Conservation (phyloP, 2,329 filamentous ascomycete species). For the Lecanicillium sp. region DNA sequence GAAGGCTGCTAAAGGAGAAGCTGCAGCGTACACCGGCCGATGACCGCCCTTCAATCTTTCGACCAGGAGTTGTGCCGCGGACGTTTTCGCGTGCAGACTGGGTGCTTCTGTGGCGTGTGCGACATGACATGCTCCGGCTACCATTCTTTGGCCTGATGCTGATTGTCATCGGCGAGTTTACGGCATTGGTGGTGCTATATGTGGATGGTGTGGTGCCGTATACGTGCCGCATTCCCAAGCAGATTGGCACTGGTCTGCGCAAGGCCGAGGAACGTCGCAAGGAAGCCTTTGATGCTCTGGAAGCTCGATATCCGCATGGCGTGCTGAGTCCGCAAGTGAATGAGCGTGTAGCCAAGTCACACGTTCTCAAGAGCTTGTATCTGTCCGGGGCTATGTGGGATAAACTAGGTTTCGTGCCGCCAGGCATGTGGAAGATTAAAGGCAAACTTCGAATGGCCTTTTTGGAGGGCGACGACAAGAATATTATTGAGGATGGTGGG, state of each 20-base stretch:
- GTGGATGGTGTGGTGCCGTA: constrained; percentile 65
- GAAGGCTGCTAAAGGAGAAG: constrained; percentile 39
- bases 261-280: constrained; percentile 44
- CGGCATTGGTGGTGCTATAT: constrained; percentile 67
- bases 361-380: constrained; percentile 34
- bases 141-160: constrained; percentile 72
- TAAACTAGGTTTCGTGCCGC: constrained; percentile 37
- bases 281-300: constrained; percentile 37
- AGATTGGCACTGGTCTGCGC: constrained; percentile 51
- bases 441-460: constrained; percentile 50
- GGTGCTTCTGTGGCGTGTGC: constrained; percentile 60
- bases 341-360: constrained; percentile 20
- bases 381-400: constrained; percentile 43
- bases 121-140: constrained; percentile 66
- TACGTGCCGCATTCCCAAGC: constrained; percentile 74
- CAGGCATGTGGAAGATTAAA: constrained; percentile 42
- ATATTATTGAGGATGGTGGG: constrained; percentile 58
- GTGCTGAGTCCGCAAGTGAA: constrained; percentile 24
- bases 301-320: constrained; percentile 24
- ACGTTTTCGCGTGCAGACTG: constrained; percentile 55
- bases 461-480: constrained; percentile 60
- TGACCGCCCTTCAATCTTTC: constrained; percentile 37
- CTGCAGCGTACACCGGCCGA: constrained; percentile 38
- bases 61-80: constrained; percentile 22
- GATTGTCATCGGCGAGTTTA: constrained; percentile 75